These are phyloP conservation scores for Microascus cirrosus DNA, from an alignment of 2,329 filamentous ascomycete genomes.

Conservation along the genomic window DNA sequence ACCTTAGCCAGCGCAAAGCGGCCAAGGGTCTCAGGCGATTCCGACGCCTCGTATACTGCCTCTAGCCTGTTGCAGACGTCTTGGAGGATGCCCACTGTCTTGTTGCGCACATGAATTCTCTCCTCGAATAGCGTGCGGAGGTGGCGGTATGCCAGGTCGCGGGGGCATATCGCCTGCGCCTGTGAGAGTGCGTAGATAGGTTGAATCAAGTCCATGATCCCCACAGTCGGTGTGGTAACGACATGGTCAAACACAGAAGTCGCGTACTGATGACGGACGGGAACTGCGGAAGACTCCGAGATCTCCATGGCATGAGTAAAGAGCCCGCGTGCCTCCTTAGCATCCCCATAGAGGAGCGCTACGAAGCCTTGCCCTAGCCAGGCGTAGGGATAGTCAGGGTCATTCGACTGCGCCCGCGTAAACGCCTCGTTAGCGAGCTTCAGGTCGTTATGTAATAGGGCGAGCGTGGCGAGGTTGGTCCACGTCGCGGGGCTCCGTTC, in stretches of 20 bases:
- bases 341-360: conserved; percentile 64
- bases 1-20: conserved; percentile 74
- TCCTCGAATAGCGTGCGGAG: conserved; percentile 74
- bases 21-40: conserved; percentile 62
- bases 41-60: conserved; percentile 71
- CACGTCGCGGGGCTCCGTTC: conserved; percentile 76
- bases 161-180: conserved; percentile 58
- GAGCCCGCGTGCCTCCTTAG: conserved; percentile 66
- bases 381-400: conserved; percentile 85
- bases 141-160: conserved; percentile 63
- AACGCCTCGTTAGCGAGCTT: conserved; percentile 86
- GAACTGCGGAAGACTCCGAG: conserved; percentile 61
- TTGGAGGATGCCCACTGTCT: conserved; percentile 53
- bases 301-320: conserved; percentile 96
- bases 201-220: conserved; percentile 59
- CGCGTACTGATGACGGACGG: conserved; percentile 70
- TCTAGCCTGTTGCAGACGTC: conserved; percentile 61
- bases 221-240: conserved; percentile 40
- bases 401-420: conserved; percentile 80
- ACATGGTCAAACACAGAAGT: conserved; percentile 76
- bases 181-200: conserved; percentile 85
- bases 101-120: conserved; percentile 56
- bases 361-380: conserved; percentile 91
- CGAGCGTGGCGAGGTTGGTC: conserved; percentile 84
- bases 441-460: conserved; percentile 71